phyloP scores from a whole-genome alignment of 2,329 filamentous ascomycete genomes.

The Botryotinia narcissicola region DNA sequence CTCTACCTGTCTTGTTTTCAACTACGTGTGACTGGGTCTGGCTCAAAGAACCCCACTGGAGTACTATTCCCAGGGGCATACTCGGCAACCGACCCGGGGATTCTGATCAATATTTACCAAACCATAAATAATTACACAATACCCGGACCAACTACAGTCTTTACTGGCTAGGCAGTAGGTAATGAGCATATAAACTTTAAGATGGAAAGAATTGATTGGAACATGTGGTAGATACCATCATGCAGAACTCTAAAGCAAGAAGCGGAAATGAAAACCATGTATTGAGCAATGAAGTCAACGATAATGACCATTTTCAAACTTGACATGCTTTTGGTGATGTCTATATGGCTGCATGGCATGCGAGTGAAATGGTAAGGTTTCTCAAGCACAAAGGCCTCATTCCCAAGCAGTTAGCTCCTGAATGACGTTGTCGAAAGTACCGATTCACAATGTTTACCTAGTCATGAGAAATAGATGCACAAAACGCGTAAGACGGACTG shows the following conservation, averaged over 20 bases:
- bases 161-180: conserved; percentile 10
- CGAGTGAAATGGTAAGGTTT: neutral
- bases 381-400: neutral
- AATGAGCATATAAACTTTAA: neutral
- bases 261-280: neutral
- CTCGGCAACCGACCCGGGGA: conserved; percentile 44
- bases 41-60: conserved; percentile 1
- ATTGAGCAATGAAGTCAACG: neutral
- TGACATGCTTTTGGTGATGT: neutral
- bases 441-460: neutral
- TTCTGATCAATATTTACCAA: conserved; percentile 46
- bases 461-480: neutral
- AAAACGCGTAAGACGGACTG: neutral
- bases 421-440: too few species aligned
- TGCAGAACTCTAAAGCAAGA: neutral
- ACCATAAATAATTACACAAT: conserved; percentile 33
- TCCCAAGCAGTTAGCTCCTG: neutral
- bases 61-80: conserved; percentile 7
- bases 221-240: neutral
- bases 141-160: conserved; percentile 35
- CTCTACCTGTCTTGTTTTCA: conserved; percentile 41
- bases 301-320: neutral
- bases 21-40: conserved; percentile 13
- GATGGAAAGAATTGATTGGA: neutral
- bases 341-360: neutral